Evolutionary conservation across 495 filamentous ascomycete genomes (phyloP).

Genomic region (Parachaetomium inaequale): DNA sequence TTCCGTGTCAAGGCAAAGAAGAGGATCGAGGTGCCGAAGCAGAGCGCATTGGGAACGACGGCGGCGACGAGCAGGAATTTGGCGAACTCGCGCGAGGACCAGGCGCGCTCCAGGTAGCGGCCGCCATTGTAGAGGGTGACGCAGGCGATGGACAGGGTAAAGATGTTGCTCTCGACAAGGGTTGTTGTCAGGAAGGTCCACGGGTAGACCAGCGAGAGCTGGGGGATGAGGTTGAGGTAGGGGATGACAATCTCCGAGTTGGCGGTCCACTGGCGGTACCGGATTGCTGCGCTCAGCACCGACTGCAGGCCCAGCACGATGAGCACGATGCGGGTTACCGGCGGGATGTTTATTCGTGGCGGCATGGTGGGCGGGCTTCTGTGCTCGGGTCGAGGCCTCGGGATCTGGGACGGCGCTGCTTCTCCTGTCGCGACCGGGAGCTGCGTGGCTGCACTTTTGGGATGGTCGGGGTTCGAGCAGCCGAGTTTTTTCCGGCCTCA

Average conservation of each 20-base stretch:
- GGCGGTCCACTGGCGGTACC: conserved; percentile 60
- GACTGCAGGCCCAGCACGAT: conserved; percentile 71
- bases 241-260: conserved; percentile 64
- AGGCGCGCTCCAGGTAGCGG: conserved; percentile 91
- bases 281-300: conserved; percentile 72
- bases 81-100: conserved; percentile 87
- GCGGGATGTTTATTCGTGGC: conserved; percentile 85
- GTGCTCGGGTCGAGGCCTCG: not conserved
- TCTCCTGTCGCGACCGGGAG: not conserved
- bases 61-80: conserved; percentile 80
- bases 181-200: conserved; percentile 89
- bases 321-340: conserved; percentile 79
- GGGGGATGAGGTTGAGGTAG: conserved; percentile 83
- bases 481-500: conserved; percentile 13
- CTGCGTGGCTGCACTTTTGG: not conserved
- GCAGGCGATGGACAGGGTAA: conserved; percentile 76
- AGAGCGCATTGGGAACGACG: conserved; percentile 73
- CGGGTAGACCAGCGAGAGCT: conserved; percentile 76
- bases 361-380: conserved; percentile 57
- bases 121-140: conserved; percentile 89
- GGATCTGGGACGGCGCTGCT: conserved; percentile 7
- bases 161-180: conserved; percentile 88
- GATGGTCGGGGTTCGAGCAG: not conserved
- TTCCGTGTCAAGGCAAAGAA: conserved; percentile 68
- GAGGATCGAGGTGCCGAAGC: conserved; percentile 67